Conservation (phyloP, 2,329 filamentous ascomycete species). For the Cercospora citrullina region DNA sequence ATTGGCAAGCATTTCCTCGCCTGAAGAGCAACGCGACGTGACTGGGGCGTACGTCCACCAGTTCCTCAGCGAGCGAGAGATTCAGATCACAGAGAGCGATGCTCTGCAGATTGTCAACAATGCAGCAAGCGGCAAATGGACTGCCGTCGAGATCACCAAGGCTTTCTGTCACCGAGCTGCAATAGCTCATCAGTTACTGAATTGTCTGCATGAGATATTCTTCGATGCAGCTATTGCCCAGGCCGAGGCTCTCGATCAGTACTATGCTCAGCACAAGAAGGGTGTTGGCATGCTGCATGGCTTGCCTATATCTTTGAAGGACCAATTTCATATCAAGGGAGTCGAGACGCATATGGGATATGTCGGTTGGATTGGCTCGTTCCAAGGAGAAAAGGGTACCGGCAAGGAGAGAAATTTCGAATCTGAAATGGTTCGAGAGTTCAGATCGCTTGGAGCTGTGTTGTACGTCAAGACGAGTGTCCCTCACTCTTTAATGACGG, state of each 20-base stretch:
- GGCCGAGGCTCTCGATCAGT: conserved; percentile 46
- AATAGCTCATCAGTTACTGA: conserved; percentile 52
- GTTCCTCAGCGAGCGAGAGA: conserved; percentile 54
- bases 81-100: conserved; percentile 63
- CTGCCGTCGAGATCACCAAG: conserved; percentile 55
- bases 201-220: conserved; percentile 51
- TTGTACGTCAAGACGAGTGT: conserved; percentile 59
- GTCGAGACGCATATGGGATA: conserved; percentile 58
- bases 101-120: conserved; percentile 58
- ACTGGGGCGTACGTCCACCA: conserved; percentile 59
- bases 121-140: conserved; percentile 57
- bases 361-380: conserved; percentile 64
- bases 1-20: conserved; percentile 50
- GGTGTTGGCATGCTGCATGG: conserved; percentile 52
- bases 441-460: conserved; percentile 56
- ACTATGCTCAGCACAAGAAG: conserved; percentile 40
- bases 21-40: conserved; percentile 56
- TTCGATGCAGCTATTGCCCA: conserved; percentile 48
- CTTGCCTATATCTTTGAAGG: conserved; percentile 51
- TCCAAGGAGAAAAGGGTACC: conserved; percentile 55
- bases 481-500: conserved; percentile 58
- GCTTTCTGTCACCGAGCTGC: conserved; percentile 60
- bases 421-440: conserved; percentile 59
- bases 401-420: conserved; percentile 55
- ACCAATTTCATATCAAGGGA: conserved; percentile 52